Conservation (phyloP, 163 green algal genomes). For the Scenedesmus sp. region DNA sequence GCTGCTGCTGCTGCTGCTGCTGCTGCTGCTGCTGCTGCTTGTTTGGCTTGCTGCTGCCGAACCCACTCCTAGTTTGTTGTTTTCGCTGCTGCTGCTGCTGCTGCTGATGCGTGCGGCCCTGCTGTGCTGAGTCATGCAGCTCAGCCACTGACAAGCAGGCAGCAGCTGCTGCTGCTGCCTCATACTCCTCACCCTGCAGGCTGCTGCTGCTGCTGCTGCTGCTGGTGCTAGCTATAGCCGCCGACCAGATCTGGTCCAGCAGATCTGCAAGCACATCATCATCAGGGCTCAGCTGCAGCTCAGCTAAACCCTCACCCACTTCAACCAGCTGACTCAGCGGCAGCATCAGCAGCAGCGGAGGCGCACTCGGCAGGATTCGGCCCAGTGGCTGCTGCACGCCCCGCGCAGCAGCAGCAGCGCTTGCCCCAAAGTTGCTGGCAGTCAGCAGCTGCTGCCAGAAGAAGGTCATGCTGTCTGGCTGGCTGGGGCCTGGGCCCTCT, state of each 20-base stretch:
- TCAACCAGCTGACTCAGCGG: background rate
- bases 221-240: background rate
- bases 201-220: slow-evolving; percentile 11
- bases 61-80: slow-evolving; percentile 4
- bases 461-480: background rate
- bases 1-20: too few relatives aligned
- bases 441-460: slow-evolving; percentile 3
- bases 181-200: background rate
- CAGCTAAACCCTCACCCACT: background rate
- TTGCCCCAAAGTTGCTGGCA: slow-evolving; percentile 14
- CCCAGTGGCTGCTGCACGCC: background rate
- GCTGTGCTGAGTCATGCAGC: background rate
- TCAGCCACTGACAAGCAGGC: background rate
- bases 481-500: slow-evolving; percentile 10
- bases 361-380: background rate
- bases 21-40: slow-evolving; percentile 5
- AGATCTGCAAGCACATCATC: background rate
- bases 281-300: background rate
- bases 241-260: slow-evolving; percentile 30
- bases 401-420: background rate
- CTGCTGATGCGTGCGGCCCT: background rate
- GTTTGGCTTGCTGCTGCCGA: background rate
- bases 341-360: background rate
- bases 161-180: background rate
- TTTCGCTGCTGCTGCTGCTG: slow-evolving; percentile 17